Evolutionary conservation across 2,329 filamentous ascomycete species (phyloP).

Genomic region (Beauveria asiatica): DNA sequence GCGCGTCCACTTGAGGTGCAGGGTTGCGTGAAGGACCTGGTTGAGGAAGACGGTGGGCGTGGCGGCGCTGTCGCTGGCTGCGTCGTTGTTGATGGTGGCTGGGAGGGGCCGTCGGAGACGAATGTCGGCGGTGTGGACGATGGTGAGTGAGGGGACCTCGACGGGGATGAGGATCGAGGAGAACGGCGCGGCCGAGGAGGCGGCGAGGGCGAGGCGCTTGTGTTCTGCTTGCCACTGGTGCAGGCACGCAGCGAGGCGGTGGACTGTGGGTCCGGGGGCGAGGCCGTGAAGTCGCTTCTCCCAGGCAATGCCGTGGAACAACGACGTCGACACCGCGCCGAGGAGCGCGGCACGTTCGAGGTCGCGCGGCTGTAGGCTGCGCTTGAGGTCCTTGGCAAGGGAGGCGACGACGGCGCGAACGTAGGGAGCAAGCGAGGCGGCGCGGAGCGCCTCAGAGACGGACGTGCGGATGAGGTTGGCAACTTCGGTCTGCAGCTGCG

Average conservation of each 20-base stretch:
- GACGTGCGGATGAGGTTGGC: slow-evolving; percentile 38
- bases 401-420: slow-evolving; percentile 36
- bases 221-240: slow-evolving; percentile 25
- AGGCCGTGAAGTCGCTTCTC: slow-evolving; percentile 41
- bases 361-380: slow-evolving; percentile 37
- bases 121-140: slow-evolving; percentile 73
- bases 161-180: slow-evolving; percentile 75
- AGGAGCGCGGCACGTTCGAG: slow-evolving; percentile 49
- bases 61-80: slow-evolving; percentile 20
- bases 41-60: slow-evolving; percentile 48
- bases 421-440: slow-evolving; percentile 36
- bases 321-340: slow-evolving; percentile 40
- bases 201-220: slow-evolving; percentile 19
- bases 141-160: slow-evolving; percentile 73
- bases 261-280: slow-evolving; percentile 29
- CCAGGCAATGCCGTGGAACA: slow-evolving; percentile 40
- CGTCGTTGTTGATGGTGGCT: slow-evolving; percentile 19
- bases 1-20: slow-evolving; percentile 55
- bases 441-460: slow-evolving; percentile 30
- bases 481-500: slow-evolving; percentile 68
- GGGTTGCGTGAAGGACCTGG: slow-evolving; percentile 53
- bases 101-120: slow-evolving; percentile 36
- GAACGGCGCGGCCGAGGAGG: slow-evolving; percentile 32
- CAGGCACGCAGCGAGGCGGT: slow-evolving; percentile 22
- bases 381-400: slow-evolving; percentile 36